Percentiles rank a stretch among this genome's conserved stretches.
Conservation (phyloP, 2,329 filamentous ascomycete genomes). For the Stagonosporopsis chrysanthemi region DNA sequence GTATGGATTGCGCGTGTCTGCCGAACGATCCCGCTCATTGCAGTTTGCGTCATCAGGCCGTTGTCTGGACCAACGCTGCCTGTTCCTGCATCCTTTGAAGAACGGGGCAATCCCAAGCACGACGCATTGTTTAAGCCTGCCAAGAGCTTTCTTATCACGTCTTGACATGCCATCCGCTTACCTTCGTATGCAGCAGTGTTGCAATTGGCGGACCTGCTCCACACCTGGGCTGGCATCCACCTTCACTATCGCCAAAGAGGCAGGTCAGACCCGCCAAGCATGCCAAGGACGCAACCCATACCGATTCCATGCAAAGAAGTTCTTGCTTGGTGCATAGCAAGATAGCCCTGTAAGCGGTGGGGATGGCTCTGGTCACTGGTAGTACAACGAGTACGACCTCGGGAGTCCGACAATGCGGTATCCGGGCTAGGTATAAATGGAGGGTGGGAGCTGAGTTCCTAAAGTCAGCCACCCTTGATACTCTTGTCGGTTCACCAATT, state of each 20-base stretch:
- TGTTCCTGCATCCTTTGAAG: constrained; percentile 20
- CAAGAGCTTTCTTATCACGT: constrained; percentile 39
- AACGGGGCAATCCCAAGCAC: constrained; percentile 24
- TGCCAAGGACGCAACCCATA: constrained; percentile 16
- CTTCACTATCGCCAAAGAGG: constrained; percentile 24
- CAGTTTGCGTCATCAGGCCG: background rate
- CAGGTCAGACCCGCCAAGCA: constrained; percentile 27
- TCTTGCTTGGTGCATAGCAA: constrained; percentile 18
- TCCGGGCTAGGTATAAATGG: constrained; percentile 22
- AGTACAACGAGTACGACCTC: constrained; percentile 2
- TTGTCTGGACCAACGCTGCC: constrained; percentile 2
- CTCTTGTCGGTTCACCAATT: background rate
- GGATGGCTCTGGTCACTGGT: constrained; percentile 22
- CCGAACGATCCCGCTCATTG: background rate
- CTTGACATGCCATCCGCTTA: constrained; percentile 31
- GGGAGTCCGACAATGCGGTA: background rate
- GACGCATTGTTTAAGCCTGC: constrained; percentile 26
- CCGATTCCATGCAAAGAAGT: constrained; percentile 18
- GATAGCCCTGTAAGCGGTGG: constrained; percentile 19
- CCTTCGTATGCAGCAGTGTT: constrained; percentile 18
- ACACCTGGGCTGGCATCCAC: constrained; percentile 15
- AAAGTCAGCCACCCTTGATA: background rate
- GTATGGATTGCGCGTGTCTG: no score
- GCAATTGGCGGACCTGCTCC: constrained; percentile 23
- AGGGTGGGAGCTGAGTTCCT: background rate